phyloP scores from a whole-genome alignment of 2,329 filamentous ascomycete species.

The Hypoxylon sp. region DNA sequence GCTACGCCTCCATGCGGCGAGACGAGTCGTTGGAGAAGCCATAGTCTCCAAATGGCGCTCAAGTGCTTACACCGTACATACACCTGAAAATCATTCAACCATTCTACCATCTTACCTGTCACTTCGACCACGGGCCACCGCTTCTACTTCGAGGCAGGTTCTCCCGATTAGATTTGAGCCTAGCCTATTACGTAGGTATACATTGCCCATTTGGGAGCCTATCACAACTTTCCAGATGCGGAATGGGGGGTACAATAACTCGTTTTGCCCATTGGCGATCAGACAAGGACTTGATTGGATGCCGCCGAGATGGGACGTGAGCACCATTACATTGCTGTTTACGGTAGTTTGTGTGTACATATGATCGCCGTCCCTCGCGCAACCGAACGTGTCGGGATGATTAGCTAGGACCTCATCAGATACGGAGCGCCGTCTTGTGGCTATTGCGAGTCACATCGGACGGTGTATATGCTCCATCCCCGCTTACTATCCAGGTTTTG shows the following conservation, averaged over 20 bases:
- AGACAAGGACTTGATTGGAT: constrained; percentile 45
- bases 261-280: constrained; percentile 28
- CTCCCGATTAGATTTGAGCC: constrained; percentile 35
- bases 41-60: constrained; percentile 29
- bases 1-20: constrained; percentile 24
- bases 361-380: constrained; percentile 28
- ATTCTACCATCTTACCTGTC: neutral
- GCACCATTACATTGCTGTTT: constrained; percentile 39
- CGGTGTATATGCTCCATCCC: constrained; percentile 33
- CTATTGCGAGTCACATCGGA: constrained; percentile 33
- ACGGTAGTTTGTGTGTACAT: constrained; percentile 38
- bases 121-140: neutral
- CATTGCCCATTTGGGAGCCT: constrained; percentile 34
- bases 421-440: constrained; percentile 25
- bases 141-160: constrained; percentile 36
- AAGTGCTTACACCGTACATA: constrained; percentile 30
- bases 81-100: constrained; percentile 1
- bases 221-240: constrained; percentile 39
- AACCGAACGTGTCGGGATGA: constrained; percentile 34
- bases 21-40: constrained; percentile 22
- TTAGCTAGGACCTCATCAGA: constrained; percentile 34
- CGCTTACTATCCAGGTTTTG: constrained; percentile 42
- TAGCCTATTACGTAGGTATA: constrained; percentile 40
- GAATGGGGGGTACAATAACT: constrained; percentile 26
- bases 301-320: constrained; percentile 43